Base-by-base conservation (phyloP, 805 yeast species). In the Metschnikowia amazonensis region DNA sequence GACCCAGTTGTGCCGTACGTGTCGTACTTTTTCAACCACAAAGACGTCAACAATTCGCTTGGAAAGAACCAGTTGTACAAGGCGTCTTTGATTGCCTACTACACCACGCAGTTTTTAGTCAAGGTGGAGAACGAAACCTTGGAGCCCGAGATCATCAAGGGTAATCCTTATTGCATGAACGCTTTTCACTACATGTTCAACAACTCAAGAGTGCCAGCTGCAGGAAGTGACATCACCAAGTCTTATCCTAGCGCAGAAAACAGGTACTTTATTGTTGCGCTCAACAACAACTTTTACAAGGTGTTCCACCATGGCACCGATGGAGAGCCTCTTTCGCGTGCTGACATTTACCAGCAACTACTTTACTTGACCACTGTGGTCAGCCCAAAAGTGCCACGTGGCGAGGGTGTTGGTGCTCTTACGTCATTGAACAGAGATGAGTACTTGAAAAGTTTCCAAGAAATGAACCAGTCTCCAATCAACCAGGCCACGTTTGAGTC, bases 1-100 rank as follows among this genome's bases (percentile, higher is more conserved):
- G 98, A 89, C 65, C 96, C 98, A 0, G 86, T 92, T n/a, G 86
- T 87, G 23, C 97, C 98, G 10, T 90, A 82, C 61, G 96, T 89
- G 30, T 86, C 96, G 17, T 92, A 92, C 71, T 94, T 89, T 57
- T 92, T 79, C 69, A 77, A 82, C 44, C 96, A 92, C 70, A 84
- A 80, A 64, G 92, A 86, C 57, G 65, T 84, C 49, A 56, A 59
- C 52, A 76, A 80, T 51, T 64, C 66, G 6, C 72, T 85, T 49
- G 87, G 85, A 44, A 70, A 74, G 49, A 79, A 80, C 59, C 90
- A 84, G 58, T 63, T 83, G 45, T 66, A 73, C 52, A 87, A 94
- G 60, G 88, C 97, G 1, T 78, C 95, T 5, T 82, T 88, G 39
- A 67, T 92, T 50, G 74, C 85, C 32, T 74, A 77, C 41, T 80